Evolutionary conservation across 345 rosid genomes (phyloP).

Genomic region (Erodium maritimum): DNA sequence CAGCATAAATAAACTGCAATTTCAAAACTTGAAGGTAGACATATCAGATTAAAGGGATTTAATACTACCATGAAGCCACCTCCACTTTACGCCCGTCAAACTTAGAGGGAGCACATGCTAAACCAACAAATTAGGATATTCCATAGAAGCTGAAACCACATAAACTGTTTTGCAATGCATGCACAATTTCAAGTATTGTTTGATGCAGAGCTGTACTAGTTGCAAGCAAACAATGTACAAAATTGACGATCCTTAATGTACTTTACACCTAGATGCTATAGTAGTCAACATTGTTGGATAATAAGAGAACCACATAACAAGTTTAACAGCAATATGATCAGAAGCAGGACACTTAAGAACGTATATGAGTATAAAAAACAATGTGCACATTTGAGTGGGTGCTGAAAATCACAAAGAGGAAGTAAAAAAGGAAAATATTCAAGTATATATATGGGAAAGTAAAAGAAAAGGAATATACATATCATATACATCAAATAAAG

Average conservation of each 20-base stretch:
- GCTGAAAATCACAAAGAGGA: background rate
- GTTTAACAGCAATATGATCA: background rate
- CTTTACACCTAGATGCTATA: background rate
- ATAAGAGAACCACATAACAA: background rate
- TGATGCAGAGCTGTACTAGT: background rate
- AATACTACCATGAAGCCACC: too few species aligned
- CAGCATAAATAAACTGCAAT: background rate
- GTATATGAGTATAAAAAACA: background rate
- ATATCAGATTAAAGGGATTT: background rate
- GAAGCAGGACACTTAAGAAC: background rate
- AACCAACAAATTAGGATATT: background rate
- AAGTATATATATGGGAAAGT: background rate
- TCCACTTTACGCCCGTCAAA: background rate
- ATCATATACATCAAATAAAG: background rate
- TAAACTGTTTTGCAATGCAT: background rate
- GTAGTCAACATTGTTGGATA: background rate
- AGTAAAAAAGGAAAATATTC: background rate
- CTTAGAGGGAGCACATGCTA: background rate
- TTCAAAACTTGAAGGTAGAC: too few species aligned
- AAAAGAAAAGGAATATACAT: background rate
- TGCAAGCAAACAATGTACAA: background rate
- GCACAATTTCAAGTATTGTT: background rate
- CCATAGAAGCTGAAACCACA: background rate
- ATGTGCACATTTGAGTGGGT: background rate
- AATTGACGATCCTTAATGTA: too few species aligned